Evolutionary conservation across 1,139 yeast genomes (phyloP).

Genomic region (Taphrina wiesneri): DNA sequence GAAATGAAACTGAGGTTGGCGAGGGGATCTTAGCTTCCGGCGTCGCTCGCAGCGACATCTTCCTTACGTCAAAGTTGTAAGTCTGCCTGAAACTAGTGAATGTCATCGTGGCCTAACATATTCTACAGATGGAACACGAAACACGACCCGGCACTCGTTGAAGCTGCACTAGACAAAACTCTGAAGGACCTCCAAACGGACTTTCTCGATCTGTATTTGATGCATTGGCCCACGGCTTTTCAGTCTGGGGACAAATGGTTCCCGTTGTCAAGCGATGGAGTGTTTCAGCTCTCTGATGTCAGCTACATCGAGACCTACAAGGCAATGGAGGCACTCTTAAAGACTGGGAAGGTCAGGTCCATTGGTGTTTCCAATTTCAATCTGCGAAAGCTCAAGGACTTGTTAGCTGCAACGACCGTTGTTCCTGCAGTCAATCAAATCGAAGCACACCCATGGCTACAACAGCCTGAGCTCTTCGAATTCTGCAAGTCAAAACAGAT

Average conservation of each 20-base stretch:
- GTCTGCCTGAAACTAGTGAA: neutral
- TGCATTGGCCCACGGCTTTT: constrained; percentile 81
- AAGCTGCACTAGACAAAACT: constrained; percentile 60
- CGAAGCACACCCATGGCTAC: constrained; percentile 73
- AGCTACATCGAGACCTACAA: constrained; percentile 67
- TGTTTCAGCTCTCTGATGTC: constrained; percentile 7
- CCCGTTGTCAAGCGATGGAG: constrained; percentile 52
- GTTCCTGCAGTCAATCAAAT: constrained; percentile 74
- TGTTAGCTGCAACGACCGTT: constrained; percentile 55
- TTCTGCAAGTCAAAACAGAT: constrained; percentile 59
- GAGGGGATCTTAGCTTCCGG: constrained; percentile 59
- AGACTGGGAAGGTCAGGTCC: constrained; percentile 62
- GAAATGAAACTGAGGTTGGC: constrained; percentile 56
- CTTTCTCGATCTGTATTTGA: constrained; percentile 76
- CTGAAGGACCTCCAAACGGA: constrained; percentile 69
- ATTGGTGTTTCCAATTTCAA: constrained; percentile 82
- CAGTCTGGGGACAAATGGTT: constrained; percentile 49
- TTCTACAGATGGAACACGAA: neutral
- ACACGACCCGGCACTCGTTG: constrained; percentile 40
- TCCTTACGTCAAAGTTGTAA: constrained; percentile 70
- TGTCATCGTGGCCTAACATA: neutral
- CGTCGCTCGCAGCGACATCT: constrained; percentile 68
- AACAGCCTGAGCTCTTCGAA: constrained; percentile 63
- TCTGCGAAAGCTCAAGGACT: constrained; percentile 53
- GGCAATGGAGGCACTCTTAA: constrained; percentile 60